Evolutionary conservation across 139 green algal genomes (phyloP), one percentile per base, ranked within the genome.

Genomic region (Volvox reticuliferus): DNA sequence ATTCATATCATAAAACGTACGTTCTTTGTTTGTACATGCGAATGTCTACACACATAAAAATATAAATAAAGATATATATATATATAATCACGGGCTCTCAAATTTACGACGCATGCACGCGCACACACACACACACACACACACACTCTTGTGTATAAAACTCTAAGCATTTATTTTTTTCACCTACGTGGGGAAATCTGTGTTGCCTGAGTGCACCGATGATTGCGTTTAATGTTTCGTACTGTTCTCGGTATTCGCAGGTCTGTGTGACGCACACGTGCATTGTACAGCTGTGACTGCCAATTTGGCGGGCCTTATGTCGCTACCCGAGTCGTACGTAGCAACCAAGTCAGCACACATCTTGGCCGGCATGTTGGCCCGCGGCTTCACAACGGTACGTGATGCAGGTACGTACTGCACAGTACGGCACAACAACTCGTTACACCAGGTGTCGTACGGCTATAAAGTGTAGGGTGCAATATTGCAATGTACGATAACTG

Each of bases 341-440:
- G 84, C 94, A 0, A 94, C 93, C 0, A 82, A 91, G 1, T 83
- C 94, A 1, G 92, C 77, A 0, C 50, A 69, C 33, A 92, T 95
- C 2, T 88, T 97, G 36, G 81, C 89, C 6, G 93, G 91, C 77
- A 97, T 97, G 96, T 91, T 97, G 17, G 35, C 67, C n/a, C 78
- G 95, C 0, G 96, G 96, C 5, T 97, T 97, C 93, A 97, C 96
- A 0, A 97, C 96, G 37, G 88, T 97, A 0, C 69, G 95, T 0
- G 94, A 96, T 63, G 87, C 89, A 26, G 92, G 92, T 94, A 32
- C 16, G 91, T 26, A 55, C 65, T 2, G 24, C 24, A n/a, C 12
- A 37, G 71, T 79, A 79, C 71, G 21, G 1, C 65, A 55, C 44
- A 55, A 55, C 44, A 55, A 55, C 44, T 55, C 44, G 9, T 14